Percentiles rank a stretch among this genome's conserved stretches.
Evolutionary conservation across 177 flowering plant species (phyloP).

Genomic region (Vitis hybrid): DNA sequence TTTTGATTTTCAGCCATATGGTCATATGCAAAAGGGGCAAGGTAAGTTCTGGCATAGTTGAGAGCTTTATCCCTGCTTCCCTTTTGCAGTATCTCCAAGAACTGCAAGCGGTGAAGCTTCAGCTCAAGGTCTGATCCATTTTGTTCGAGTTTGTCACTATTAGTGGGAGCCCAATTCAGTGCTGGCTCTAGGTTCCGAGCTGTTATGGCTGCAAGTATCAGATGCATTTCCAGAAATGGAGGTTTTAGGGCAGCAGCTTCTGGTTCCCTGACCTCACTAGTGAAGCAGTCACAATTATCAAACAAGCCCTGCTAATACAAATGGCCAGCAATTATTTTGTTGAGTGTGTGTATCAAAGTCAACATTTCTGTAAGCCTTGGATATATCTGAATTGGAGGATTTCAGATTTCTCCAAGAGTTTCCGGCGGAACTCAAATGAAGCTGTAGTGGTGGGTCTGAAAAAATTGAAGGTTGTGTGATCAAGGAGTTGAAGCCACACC

Average conservation of each 20-base stretch:
- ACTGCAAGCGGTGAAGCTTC: conserved; percentile 71
- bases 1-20: conserved; percentile 64
- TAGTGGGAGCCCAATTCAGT: conserved; percentile 32
- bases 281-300: conserved; percentile 72
- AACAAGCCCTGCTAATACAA: conserved; percentile 74
- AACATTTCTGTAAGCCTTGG: conserved; percentile 72
- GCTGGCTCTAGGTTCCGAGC: conserved; percentile 49
- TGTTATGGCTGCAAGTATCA: conserved; percentile 55
- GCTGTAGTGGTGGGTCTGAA: no score
- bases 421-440: no score
- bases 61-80: conserved; percentile 51
- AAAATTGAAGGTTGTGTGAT: no score
- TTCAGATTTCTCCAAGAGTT: conserved; percentile 18
- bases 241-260: conserved; percentile 41
- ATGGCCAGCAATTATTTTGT: conserved; percentile 72
- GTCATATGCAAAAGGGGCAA: conserved; percentile 47
- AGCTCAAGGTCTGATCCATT: conserved; percentile 41
- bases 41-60: conserved; percentile 50
- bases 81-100: conserved; percentile 59
- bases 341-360: conserved; percentile 60
- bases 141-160: conserved; percentile 29
- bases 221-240: conserved; percentile 61
- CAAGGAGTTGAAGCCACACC: no score
- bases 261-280: conserved; percentile 50
- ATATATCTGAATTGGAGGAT: conserved; percentile 66